Evolutionary conservation across 352 stramenopile species (phyloP).

Genomic region (Globisporangium heterothallicum): DNA sequence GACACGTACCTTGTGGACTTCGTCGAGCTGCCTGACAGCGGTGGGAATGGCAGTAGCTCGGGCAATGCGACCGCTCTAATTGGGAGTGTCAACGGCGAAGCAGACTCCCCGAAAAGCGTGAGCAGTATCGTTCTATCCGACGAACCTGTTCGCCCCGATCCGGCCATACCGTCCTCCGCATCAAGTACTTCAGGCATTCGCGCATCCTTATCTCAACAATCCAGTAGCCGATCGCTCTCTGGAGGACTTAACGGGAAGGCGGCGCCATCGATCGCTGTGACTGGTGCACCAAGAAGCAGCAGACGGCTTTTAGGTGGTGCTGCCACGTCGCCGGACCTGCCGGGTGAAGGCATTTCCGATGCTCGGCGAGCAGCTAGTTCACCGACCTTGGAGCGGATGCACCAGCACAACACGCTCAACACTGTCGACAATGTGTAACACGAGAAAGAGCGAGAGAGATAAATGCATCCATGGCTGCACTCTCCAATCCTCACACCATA

Average conservation of each 20-base stretch:
- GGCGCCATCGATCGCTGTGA: background rate
- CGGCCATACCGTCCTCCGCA: background rate
- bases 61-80: conserved; percentile 5
- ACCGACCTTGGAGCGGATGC: background rate
- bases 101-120: conserved; percentile 16
- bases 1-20: conserved; percentile 84
- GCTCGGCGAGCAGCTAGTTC: background rate
- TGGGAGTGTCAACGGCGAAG: conserved; percentile 19
- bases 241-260: background rate
- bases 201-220: conserved; percentile 10
- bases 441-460: background rate
- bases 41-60: background rate
- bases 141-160: background rate
- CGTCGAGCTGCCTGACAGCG: conserved; percentile 31
- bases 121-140: conserved; percentile 7
- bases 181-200: background rate
- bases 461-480: conserved; percentile 4
- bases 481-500: background rate
- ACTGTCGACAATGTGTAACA: conserved; percentile 8
- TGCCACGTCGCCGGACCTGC: too few relatives aligned
- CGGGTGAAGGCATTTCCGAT: background rate
- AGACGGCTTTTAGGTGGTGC: too few relatives aligned
- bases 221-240: conserved; percentile 2
- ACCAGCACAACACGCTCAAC: conserved; percentile 10
- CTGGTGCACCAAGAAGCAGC: background rate